Percentiles rank a stretch among this genome's conserved stretches.
phyloP scores from a whole-genome alignment of 306 rosid genomes.

The Cucumis melo region DNA sequence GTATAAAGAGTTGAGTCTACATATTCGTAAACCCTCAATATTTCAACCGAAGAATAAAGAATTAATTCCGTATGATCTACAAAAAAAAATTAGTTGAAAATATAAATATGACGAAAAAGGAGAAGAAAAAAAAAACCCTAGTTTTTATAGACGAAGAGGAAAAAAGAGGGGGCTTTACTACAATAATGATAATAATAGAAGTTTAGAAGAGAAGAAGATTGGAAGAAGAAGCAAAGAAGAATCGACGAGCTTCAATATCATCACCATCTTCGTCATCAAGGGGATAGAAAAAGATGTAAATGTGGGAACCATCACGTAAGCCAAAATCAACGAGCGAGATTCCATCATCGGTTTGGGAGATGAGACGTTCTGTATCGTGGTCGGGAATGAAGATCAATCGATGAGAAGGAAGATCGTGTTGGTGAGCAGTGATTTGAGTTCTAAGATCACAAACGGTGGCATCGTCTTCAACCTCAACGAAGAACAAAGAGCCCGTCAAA shows the following conservation, averaged over 20 bases:
- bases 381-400: conserved; percentile 33
- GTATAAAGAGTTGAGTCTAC: too few relatives aligned
- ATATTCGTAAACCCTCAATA: too few relatives aligned
- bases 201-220: neutral
- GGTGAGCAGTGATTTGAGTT: conserved; percentile 25
- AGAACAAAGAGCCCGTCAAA: conserved; percentile 26
- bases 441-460: conserved; percentile 34
- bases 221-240: neutral
- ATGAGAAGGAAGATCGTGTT: conserved; percentile 32
- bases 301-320: conserved; percentile 41
- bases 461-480: conserved; percentile 13
- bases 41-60: too few relatives aligned
- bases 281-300: conserved; percentile 27
- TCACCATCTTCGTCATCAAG: neutral
- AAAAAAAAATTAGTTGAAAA: too few relatives aligned
- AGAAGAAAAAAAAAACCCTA: neutral
- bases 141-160: too few relatives aligned
- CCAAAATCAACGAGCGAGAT: conserved; percentile 35
- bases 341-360: conserved; percentile 14
- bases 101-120: neutral
- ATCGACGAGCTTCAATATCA: neutral
- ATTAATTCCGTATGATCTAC: too few relatives aligned
- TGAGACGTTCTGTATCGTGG: neutral
- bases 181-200: too few relatives aligned
- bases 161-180: neutral